phyloP scores from a whole-genome alignment of 306 rosid genomes.

The Lagenaria siceraria region DNA sequence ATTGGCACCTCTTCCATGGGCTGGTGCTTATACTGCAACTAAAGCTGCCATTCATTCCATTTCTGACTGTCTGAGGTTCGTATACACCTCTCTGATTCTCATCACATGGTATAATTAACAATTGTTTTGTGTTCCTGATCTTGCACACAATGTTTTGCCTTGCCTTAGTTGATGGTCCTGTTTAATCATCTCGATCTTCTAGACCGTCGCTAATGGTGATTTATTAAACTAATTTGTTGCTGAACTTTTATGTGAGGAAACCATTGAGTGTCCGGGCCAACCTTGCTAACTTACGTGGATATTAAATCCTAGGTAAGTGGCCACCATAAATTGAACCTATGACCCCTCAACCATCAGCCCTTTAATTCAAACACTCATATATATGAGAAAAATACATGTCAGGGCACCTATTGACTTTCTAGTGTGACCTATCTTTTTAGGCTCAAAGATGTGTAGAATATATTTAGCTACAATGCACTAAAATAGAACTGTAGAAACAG shows the following conservation, averaged over 20 bases:
- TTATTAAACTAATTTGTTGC: background rate
- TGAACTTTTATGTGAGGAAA: background rate
- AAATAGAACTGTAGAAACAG: background rate
- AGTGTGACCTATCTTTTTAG: background rate
- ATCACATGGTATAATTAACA: background rate
- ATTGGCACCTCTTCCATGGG: conserved; percentile 73
- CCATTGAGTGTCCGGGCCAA: too few relatives aligned
- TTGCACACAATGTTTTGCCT: background rate
- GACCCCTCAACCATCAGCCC: too few relatives aligned
- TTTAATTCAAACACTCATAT: background rate
- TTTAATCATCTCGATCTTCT: background rate
- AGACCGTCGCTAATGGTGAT: background rate
- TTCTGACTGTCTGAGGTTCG: conserved; percentile 67
- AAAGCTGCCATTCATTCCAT: conserved; percentile 83
- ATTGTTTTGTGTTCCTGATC: background rate
- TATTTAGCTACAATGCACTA: background rate
- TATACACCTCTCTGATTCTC: background rate
- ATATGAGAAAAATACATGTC: too few relatives aligned
- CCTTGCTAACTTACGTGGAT: too few relatives aligned
- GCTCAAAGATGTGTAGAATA: background rate
- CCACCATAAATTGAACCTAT: too few relatives aligned
- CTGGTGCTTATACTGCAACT: conserved; percentile 58
- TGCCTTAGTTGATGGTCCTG: background rate
- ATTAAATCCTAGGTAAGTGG: too few relatives aligned
- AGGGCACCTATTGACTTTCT: too few relatives aligned